phyloP scores from a whole-genome alignment of 2,329 filamentous ascomycete genomes.

The Blastomyces parvus region DNA sequence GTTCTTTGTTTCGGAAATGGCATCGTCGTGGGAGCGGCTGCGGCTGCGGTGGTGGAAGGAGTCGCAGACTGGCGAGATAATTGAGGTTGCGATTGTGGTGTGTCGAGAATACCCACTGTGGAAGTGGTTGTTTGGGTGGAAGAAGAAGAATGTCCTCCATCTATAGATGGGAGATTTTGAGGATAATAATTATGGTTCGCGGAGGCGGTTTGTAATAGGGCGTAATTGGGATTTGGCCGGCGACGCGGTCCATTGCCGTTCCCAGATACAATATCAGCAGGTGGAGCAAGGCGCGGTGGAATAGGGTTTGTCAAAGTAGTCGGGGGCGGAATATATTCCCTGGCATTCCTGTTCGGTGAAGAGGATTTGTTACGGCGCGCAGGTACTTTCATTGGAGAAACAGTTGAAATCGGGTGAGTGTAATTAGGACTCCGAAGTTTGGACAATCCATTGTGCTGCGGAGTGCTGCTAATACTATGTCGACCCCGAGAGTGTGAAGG shows the following conservation, averaged over 20 bases:
- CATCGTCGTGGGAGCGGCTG: constrained; percentile 10
- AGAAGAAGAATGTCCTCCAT: constrained; percentile 4
- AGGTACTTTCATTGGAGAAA: neutral
- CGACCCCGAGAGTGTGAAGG: neutral
- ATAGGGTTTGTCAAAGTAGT: constrained; percentile 17
- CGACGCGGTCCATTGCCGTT: constrained; percentile 25
- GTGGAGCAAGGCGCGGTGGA: constrained; percentile 34
- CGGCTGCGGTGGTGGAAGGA: constrained; percentile 11
- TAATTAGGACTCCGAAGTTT: neutral
- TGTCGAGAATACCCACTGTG: constrained; percentile 23
- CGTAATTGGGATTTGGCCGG: constrained; percentile 30
- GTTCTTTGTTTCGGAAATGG: constrained; percentile 25
- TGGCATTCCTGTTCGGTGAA: constrained; percentile 15
- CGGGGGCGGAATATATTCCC: constrained; percentile 14
- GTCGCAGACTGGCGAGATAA: constrained; percentile 18
- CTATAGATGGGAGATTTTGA: constrained; percentile 15
- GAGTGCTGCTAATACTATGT: constrained; percentile 8
- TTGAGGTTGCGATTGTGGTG: constrained; percentile 22
- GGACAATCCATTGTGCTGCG: constrained; percentile 8
- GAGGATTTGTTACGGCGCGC: neutral
- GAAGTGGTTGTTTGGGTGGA: constrained; percentile 18
- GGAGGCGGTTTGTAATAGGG: neutral
- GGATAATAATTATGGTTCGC: constrained; percentile 16
- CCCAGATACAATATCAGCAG: constrained; percentile 34
- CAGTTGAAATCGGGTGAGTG: neutral